Base-by-base conservation (phyloP, 2,329 filamentous ascomycete genomes). In the Beauveria rudraprayagi region DNA sequence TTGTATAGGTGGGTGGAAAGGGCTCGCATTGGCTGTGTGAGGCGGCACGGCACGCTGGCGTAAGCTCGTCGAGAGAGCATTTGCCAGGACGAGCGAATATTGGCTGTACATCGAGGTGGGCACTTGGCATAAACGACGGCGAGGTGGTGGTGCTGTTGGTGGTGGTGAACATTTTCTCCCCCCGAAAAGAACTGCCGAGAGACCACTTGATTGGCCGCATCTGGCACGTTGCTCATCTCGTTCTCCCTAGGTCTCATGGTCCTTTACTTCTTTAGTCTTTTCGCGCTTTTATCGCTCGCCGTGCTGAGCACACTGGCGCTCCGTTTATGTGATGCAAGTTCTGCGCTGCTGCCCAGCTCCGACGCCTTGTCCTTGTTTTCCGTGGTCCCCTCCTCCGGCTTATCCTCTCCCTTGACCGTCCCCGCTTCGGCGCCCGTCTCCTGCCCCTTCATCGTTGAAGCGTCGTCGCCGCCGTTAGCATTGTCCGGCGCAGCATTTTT, bases 291-390 rank as follows among this genome's bases (percentile, higher is more conserved):
- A 63, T 91, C 87, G 70, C 88, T 91, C 6, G 77, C 76, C 17
- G 80, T 77, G 71, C 90, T 93, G 58, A 95, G 72, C 37, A 92
- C 90, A 71, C 91, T 95, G 1, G 90, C 90, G 70, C 91, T 94
- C 62, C 91, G 83, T 77, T 95, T 95, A 65, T 89, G 87, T 0
- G 74, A 67, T 0, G 74, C 66, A 9, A 70, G 71, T 47, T 75
- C 70, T 63, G 77, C 77, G 64, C 75, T 78, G 64, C 75, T 77
- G 16, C 69, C 71, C 2, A 75, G 75, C 50, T 74, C 69, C 11
- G 60, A 62, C 17, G 65, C 67, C 65, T 67, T 75, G 43, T 70
- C 72, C 58, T 59, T 62, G 62, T 34, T 67, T 65, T 8, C 40
- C 63, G 48, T 24, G 10, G 24, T 40, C 24, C 46, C 17, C n/a